phyloP scores from a whole-genome alignment of 345 rosid genomes.

The Eutrema yunnanense region DNA sequence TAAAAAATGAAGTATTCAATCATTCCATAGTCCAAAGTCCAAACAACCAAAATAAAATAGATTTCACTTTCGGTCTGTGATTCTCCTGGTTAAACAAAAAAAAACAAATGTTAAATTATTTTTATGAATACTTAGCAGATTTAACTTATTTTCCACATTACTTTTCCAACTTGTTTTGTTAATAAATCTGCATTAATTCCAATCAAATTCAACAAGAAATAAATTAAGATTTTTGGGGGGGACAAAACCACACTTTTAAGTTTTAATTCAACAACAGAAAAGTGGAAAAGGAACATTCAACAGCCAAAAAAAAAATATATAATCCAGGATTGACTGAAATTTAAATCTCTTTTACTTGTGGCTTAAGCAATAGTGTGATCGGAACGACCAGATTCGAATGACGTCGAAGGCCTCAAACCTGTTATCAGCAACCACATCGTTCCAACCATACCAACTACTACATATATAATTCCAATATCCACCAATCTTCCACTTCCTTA shows the following conservation, averaged over 20 bases:
- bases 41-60: no score
- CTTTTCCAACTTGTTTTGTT: neutral
- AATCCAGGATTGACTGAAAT: neutral
- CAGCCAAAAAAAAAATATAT: neutral
- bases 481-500: neutral
- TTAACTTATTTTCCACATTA: neutral
- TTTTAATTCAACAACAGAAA: neutral
- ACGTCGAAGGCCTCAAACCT: neutral
- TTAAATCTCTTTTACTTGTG: neutral
- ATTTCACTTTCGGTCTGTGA: no score
- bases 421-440: neutral
- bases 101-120: neutral
- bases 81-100: no score
- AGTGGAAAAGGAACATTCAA: neutral
- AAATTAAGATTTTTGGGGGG: neutral
- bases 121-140: neutral
- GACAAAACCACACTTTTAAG: neutral
- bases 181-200: neutral
- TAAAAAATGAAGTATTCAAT: no score
- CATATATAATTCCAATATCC: neutral
- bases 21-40: no score
- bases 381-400: constrained; percentile 10
- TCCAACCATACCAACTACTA: neutral
- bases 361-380: neutral
- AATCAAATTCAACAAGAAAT: neutral